Conservation (phyloP, 2,329 filamentous ascomycete genomes). For the Claviceps capensis region DNA sequence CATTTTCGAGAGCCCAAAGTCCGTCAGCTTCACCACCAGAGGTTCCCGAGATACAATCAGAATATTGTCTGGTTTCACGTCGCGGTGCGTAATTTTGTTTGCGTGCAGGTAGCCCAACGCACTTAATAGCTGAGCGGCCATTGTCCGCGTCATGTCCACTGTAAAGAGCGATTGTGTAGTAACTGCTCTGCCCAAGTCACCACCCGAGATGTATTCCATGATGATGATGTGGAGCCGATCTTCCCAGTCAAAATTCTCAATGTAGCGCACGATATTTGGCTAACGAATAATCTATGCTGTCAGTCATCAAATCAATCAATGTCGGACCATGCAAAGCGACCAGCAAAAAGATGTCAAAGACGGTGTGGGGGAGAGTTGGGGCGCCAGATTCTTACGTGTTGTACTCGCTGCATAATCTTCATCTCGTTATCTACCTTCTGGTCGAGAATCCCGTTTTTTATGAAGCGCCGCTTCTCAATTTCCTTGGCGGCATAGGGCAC, state of each 20-base stretch:
- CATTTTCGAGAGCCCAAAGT: constrained; percentile 94
- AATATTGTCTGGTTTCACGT: constrained; percentile 98
- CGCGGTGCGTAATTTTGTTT: constrained; percentile 88
- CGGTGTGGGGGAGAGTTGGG: background rate
- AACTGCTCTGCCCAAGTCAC: constrained; percentile 70
- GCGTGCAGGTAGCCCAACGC: constrained; percentile 78
- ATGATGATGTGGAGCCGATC: constrained; percentile 84
- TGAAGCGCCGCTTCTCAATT: constrained; percentile 81
- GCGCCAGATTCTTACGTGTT: constrained; percentile 49
- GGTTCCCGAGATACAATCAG: constrained; percentile 62
- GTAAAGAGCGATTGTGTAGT: constrained; percentile 44
- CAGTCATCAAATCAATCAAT: background rate
- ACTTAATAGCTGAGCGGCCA: constrained; percentile 64
- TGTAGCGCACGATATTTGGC: constrained; percentile 83
- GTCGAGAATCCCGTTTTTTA: constrained; percentile 82
- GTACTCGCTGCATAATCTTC: constrained; percentile 78
- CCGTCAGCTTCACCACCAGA: constrained; percentile 77
- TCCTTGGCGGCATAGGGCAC: constrained; percentile 83
- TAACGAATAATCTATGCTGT: constrained; percentile 17
- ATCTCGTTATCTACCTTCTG: constrained; percentile 94
- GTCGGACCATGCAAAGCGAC: background rate
- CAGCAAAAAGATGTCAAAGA: too few species aligned
- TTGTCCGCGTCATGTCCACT: constrained; percentile 55
- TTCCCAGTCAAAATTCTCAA: constrained; percentile 75
- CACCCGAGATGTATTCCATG: constrained; percentile 81